Base-by-base conservation (phyloP, 1,284 basidiomycete genomes). In the Irpex rosettiformis region DNA sequence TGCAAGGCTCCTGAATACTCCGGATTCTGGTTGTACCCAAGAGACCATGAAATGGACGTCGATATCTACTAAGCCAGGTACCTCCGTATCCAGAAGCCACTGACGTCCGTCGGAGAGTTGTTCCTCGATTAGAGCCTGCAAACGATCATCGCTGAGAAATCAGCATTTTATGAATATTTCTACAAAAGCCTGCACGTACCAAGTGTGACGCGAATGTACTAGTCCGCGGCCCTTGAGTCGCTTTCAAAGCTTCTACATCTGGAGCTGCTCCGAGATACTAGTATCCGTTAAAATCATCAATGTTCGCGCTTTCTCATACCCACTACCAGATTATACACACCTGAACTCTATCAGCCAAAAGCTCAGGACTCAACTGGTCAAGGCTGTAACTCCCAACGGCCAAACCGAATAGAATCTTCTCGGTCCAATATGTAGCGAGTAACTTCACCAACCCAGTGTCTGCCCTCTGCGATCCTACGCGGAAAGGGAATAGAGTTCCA, bases 181-280 rank as follows among this genome's bases (percentile, higher is more conserved):
- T 13, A 40, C 33, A 4, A 40, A 40, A 40, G 33, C 7, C 33
- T 0, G 33, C 33, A 40, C 2, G 33, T 66, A 79, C 77, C 64
- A 80, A 53, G 61, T 81, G 73, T 8, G 78, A 72, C 18, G 75
- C 66, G 13, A 82, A 60, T 10, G 67, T 62, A 60, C 74, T 77
- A 29, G 75, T 60, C 7, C 66, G 60, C 24, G 66, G 66, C 2
- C 73, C 73, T 54, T 70, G 72, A 7, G 64, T 64, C 4, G 71
- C 72, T 7, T 65, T 65, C 30, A 80, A 67, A 5, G 65, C 68
- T 47, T 75, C 59, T 0, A 72, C 64, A 59, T 80, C 67, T 37
- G 80, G 72, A 13, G 72, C 69, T 11, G 57, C 64, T 25, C 77
- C 77, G 27, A 62, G 11, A 52, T 54, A 58, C 60, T 57, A 18